Base-by-base conservation (phyloP, 2,329 filamentous ascomycete species). In the Verticillium alfalfae region DNA sequence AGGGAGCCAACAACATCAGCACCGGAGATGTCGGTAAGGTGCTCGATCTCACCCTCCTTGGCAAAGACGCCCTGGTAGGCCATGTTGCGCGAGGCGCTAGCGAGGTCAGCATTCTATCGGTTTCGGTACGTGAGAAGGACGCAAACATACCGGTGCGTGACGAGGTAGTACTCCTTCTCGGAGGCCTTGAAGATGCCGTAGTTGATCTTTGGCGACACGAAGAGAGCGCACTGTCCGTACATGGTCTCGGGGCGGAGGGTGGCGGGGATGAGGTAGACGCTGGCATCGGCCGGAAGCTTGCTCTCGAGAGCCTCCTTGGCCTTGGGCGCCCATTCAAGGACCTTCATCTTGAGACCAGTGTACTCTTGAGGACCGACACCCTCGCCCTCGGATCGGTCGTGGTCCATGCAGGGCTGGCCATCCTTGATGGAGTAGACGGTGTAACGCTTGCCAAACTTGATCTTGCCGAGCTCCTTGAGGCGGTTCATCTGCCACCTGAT, bases 201-300 rank as follows among this genome's bases (percentile, higher is more conserved):
- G 55, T 83, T 86, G 70, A 98, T 90, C 72, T 90, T 91, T 10
- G 95, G 94, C 3, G 93, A 92, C 57, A 99, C 92, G 69, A 98
- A 99, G 75, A 93, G 97, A 78, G 92, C 96, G 4, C 88, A 96
- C 77, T 98, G 95, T 49, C 96, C 96, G 73, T 98, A 99, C 94
- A 99, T 98, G 39, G 95, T 99, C 81, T 99, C 95, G 2, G 95
- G 92, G 65, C 95, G 85, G 64, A 99, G 84, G 61, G 95, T 98
- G 16, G 95, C 95, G 13, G 95, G 91, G 13, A 98, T 87, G 70
- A 98, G 90, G 79, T 89, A 98, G 61, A 97, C 89, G 64, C 90
- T 90, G 56, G 91, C 89, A 66, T 85, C 87, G 39, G 88, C 83
- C 6, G 94, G 91, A 4, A 98, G 79, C 79, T 94, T 95, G 66